Evolutionary conservation across 1,284 basidiomycete genomes (phyloP).

Genomic region (Malassezia brasiliensis): DNA sequence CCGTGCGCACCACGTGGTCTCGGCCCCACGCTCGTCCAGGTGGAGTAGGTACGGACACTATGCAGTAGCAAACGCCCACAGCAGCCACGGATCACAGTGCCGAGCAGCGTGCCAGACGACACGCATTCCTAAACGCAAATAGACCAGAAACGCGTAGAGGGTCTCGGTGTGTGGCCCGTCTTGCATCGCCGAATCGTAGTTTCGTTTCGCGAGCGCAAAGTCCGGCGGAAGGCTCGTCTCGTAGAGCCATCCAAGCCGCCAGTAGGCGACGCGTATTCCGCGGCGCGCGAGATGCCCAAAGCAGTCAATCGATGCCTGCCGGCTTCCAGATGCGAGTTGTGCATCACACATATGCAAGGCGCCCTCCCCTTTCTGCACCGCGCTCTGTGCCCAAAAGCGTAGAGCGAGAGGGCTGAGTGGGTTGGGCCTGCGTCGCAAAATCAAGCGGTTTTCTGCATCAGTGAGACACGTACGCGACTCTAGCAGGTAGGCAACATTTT

Average conservation of each 20-base stretch:
- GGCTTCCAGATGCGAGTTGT: too few relatives aligned
- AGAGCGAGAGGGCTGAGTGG: slow-evolving; percentile 64
- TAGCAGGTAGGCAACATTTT: slow-evolving; percentile 83
- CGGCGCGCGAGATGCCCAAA: not conserved
- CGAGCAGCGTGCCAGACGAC: too few relatives aligned
- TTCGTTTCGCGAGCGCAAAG: slow-evolving; percentile 75
- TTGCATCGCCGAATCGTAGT: slow-evolving; percentile 57
- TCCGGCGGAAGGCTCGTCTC: slow-evolving; percentile 61
- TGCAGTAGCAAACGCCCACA: slow-evolving; percentile 47
- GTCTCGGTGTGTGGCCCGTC: too few relatives aligned
- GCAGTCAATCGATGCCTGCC: not conserved
- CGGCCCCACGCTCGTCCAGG: too few relatives aligned
- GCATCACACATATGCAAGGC: slow-evolving; percentile 60
- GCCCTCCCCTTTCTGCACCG: slow-evolving; percentile 64
- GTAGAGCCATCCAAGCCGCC: slow-evolving; percentile 99
- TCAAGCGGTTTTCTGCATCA: not conserved
- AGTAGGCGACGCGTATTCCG: slow-evolving; percentile 42
- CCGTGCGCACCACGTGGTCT: too few relatives aligned
- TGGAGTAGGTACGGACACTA: too few relatives aligned
- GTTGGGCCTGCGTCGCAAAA: not conserved
- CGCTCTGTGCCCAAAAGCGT: slow-evolving; percentile 86
- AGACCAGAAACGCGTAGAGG: too few relatives aligned
- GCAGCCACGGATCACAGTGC: too few relatives aligned
- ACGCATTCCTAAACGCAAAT: too few relatives aligned
- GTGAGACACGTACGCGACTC: slow-evolving; percentile 52